These are phyloP conservation scores for Rhodotorula sp. DNA, from an alignment of 1,284 basidiomycete genomes.

Conservation along the genomic window DNA sequence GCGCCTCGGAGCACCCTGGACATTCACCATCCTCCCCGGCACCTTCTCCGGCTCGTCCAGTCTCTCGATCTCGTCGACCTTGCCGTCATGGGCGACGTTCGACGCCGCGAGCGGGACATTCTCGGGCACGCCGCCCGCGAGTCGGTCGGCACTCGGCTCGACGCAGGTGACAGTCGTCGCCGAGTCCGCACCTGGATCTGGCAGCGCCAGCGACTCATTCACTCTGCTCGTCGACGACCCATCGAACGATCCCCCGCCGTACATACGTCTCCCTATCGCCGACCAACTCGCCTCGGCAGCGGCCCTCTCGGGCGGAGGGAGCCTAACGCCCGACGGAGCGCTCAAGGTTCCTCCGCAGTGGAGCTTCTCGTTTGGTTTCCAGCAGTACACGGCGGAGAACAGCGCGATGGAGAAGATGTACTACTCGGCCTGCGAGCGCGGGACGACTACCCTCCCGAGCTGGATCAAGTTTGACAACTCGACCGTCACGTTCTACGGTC, in stretches of 20 bases:
- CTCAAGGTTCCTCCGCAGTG: constrained; percentile 75
- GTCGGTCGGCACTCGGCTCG: constrained; percentile 58
- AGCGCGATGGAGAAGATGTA: constrained; percentile 53
- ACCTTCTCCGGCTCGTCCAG: constrained; percentile 56
- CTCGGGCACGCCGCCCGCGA: constrained; percentile 59
- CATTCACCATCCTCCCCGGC: constrained; percentile 60
- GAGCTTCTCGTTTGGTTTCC: constrained; percentile 88
- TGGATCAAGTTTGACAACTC: constrained; percentile 73
- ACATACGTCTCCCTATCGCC: constrained; percentile 59
- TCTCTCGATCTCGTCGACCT: constrained; percentile 48
- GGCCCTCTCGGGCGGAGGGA: constrained; percentile 63
- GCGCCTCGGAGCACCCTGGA: constrained; percentile 57
- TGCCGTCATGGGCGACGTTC: constrained; percentile 68
- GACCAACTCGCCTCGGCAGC: constrained; percentile 63
- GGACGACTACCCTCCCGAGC: constrained; percentile 67
- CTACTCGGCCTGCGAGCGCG: constrained; percentile 65
- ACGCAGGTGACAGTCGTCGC: constrained; percentile 53
- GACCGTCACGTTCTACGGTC: constrained; percentile 73
- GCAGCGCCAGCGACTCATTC: constrained; percentile 54
- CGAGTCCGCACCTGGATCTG: constrained; percentile 52
- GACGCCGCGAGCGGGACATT: constrained; percentile 58
- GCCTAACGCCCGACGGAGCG: constrained; percentile 57
- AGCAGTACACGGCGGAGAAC: constrained; percentile 63
- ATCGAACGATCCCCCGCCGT: constrained; percentile 55
- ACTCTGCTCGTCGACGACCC: constrained; percentile 62